phyloP scores from a whole-genome alignment of 2,329 filamentous ascomycete genomes.

The Chaetomium globosum region DNA sequence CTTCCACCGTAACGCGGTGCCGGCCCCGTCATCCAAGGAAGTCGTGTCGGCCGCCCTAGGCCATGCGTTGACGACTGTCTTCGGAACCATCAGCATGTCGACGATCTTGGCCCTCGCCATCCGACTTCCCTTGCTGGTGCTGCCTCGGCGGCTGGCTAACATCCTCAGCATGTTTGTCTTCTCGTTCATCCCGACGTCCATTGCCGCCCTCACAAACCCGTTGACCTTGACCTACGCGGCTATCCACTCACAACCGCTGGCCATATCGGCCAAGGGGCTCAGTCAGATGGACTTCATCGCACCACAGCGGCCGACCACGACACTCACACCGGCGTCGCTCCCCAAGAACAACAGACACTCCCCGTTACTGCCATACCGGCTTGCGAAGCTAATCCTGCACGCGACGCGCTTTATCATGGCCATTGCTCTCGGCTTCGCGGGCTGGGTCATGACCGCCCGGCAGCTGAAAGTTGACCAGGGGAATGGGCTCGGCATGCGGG shows the following conservation, averaged over 20 bases:
- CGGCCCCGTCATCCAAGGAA: conserved; percentile 74
- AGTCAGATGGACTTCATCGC: conserved; percentile 81
- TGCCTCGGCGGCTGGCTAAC: conserved; percentile 69
- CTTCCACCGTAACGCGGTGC: conserved; percentile 85
- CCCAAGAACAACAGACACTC: conserved; percentile 36
- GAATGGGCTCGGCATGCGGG: conserved; percentile 60
- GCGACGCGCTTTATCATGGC: conserved; percentile 91
- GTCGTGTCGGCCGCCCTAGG: conserved; percentile 80
- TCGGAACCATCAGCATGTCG: conserved; percentile 88
- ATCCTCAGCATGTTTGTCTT: conserved; percentile 66
- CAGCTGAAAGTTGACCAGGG: conserved; percentile 66
- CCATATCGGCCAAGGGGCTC: conserved; percentile 75
- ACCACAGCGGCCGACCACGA: conserved; percentile 72
- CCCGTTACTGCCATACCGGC: conserved; percentile 77
- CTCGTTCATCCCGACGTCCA: conserved; percentile 79
- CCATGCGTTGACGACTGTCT: conserved; percentile 82
- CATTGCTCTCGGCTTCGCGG: conserved; percentile 84
- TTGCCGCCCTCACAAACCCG: conserved; percentile 85
- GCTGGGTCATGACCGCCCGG: conserved; percentile 93
- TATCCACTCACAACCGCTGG: conserved; percentile 85
- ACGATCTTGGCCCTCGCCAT: conserved; percentile 79
- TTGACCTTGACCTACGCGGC: conserved; percentile 89
- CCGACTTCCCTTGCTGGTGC: conserved; percentile 78
- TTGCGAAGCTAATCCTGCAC: conserved; percentile 88
- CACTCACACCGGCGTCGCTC: conserved; percentile 61